Evolutionary conservation across 2,329 filamentous ascomycete species (phyloP).

Genomic region (Diaporthe destruens): DNA sequence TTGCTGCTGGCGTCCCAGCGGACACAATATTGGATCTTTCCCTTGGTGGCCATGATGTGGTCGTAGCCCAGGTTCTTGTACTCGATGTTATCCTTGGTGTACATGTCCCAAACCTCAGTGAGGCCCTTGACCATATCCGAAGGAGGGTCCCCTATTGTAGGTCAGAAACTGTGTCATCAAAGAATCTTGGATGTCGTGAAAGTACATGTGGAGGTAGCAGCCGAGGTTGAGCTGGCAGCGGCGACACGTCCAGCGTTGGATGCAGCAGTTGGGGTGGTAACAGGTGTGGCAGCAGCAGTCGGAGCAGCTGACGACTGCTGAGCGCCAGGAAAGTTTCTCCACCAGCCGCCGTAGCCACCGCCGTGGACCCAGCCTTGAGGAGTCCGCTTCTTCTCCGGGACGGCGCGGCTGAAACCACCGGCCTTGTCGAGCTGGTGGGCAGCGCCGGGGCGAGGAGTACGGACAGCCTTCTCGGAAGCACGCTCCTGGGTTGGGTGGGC

Average conservation of each 20-base stretch:
- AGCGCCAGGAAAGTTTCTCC: neutral
- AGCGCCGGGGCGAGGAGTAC: slow-evolving; percentile 5
- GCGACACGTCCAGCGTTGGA: neutral
- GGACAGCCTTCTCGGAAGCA: slow-evolving; percentile 12
- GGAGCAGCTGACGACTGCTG: slow-evolving; percentile 5
- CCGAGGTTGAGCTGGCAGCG: slow-evolving; percentile 8
- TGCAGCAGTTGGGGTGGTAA: neutral
- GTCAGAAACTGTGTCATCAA: neutral
- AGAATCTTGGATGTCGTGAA: neutral
- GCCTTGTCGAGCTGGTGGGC: slow-evolving; percentile 9
- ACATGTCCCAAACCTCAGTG: slow-evolving; percentile 26
- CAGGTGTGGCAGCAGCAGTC: neutral
- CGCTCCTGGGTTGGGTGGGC: neutral
- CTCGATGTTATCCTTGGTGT: slow-evolving; percentile 13
- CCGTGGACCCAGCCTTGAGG: slow-evolving; percentile 8
- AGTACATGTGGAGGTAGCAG: slow-evolving; percentile 8
- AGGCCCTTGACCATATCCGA: neutral
- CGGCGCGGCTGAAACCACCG: neutral
- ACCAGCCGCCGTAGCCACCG: slow-evolving; percentile 14
- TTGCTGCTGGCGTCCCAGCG: slow-evolving; percentile 21
- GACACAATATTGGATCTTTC: slow-evolving; percentile 23
- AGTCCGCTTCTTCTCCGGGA: neutral
- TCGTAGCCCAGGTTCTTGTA: slow-evolving; percentile 16
- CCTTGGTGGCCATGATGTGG: slow-evolving; percentile 27
- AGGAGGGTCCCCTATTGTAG: neutral